These are phyloP conservation scores for Ogataea angusta DNA, from an alignment of 805 yeast species.

Conservation along the genomic window DNA sequence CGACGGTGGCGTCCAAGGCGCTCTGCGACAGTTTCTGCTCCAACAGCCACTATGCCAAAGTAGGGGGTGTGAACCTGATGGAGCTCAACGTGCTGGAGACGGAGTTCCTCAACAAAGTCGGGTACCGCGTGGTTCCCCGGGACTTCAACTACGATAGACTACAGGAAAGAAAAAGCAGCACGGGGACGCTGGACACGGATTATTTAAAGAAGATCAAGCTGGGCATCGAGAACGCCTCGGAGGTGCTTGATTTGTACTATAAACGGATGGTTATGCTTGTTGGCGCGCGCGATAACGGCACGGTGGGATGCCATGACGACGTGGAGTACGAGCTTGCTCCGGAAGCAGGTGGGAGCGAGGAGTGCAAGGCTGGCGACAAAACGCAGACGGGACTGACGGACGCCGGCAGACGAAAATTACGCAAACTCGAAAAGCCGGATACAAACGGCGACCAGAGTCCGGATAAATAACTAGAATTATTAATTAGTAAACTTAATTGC, in stretches of 20 bases:
- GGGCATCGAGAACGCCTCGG: slow-evolving; percentile 34
- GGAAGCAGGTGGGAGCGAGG: not conserved
- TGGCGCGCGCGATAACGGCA: slow-evolving; percentile 31
- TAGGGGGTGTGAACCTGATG: slow-evolving; percentile 84
- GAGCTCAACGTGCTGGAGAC: slow-evolving; percentile 86
- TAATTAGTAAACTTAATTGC: not conserved
- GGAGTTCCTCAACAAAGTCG: slow-evolving; percentile 78
- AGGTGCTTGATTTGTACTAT: slow-evolving; percentile 47
- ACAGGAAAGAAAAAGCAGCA: slow-evolving; percentile 23
- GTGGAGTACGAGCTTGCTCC: slow-evolving; percentile 11
- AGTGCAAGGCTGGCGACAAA: not conserved
- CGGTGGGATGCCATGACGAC: slow-evolving; percentile 30
- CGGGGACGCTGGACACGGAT: slow-evolving; percentile 31
- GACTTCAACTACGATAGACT: slow-evolving; percentile 36
- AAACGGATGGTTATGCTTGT: slow-evolving; percentile 47
- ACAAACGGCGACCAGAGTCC: not conserved
- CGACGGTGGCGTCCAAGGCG: slow-evolving; percentile 87
- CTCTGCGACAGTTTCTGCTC: slow-evolving; percentile 93
- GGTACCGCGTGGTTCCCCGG: slow-evolving; percentile 70
- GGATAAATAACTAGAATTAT: not conserved
- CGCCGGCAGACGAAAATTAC: slow-evolving; percentile 1
- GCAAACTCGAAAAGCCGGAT: slow-evolving; percentile 1
- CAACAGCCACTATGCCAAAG: slow-evolving; percentile 89
- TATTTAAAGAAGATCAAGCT: slow-evolving; percentile 23
- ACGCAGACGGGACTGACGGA: not conserved